These are phyloP conservation scores for Penicillium bovifimosum DNA, from an alignment of 495 filamentous ascomycete genomes.

Conservation along the genomic window DNA sequence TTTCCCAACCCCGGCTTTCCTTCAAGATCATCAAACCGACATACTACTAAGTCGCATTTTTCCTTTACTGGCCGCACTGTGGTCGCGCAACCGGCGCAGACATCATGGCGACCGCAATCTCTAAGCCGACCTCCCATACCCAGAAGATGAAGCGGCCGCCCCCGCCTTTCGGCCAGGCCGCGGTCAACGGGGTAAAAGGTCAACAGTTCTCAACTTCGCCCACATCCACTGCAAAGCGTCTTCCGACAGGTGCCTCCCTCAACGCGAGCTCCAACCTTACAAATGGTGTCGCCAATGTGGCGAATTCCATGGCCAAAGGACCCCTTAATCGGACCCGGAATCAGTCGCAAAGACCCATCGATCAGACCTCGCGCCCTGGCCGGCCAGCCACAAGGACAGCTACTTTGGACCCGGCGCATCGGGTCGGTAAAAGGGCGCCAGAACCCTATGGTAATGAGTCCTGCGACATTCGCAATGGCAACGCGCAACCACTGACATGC, in stretches of 20 bases:
- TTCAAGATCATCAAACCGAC: constrained; percentile 23
- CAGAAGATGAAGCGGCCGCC: constrained; percentile 71
- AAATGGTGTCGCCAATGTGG: constrained; percentile 43
- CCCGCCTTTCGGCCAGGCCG: constrained; percentile 59
- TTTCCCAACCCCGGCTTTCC: constrained; percentile 33
- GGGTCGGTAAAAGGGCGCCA: constrained; percentile 34
- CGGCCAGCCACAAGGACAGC: constrained; percentile 31
- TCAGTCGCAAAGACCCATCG: constrained; percentile 44
- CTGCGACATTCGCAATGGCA: constrained; percentile 2
- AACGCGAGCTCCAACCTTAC: constrained; percentile 29
- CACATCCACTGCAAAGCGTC: constrained; percentile 57
- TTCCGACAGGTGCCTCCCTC: constrained; percentile 44
- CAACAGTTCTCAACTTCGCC: constrained; percentile 64
- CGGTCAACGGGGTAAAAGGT: constrained; percentile 56
- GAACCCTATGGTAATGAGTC: constrained; percentile 46
- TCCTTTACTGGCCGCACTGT: constrained; percentile 12
- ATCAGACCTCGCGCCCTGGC: constrained; percentile 29
- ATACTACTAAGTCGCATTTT: constrained; percentile 26
- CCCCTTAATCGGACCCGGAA: constrained; percentile 49
- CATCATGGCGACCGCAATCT: constrained; percentile 50
- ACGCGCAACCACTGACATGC: not conserved
- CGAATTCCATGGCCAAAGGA: constrained; percentile 31
- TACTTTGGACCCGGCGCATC: constrained; percentile 30
- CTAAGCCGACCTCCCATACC: constrained; percentile 51
- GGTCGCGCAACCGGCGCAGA: constrained; percentile 17